Conservation (phyloP, 352 stramenopile genomes). For the Pythium plurisporium region DNA sequence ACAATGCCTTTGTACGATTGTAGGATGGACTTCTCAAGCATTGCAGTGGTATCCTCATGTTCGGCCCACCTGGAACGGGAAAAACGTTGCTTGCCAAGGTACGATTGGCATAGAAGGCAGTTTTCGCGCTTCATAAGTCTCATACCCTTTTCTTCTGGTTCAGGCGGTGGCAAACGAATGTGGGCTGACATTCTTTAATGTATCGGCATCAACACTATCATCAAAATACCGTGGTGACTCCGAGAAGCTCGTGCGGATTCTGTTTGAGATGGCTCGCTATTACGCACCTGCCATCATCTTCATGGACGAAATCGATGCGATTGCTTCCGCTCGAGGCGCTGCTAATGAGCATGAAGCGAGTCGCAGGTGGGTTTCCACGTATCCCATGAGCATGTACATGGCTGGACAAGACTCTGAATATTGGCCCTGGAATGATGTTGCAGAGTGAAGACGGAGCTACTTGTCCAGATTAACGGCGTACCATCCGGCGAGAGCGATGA, state of each 20-base stretch:
- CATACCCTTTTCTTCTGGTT: no score
- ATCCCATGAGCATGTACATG: background rate
- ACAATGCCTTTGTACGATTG: background rate
- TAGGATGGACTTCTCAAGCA: slow-evolving; percentile 78
- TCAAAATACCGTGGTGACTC: slow-evolving; percentile 94
- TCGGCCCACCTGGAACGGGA: slow-evolving; percentile 94
- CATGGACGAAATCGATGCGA: slow-evolving; percentile 98
- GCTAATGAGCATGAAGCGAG: slow-evolving; percentile 82
- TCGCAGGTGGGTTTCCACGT: slow-evolving; percentile 38
- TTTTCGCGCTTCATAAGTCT: no score
- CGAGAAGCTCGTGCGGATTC: slow-evolving; percentile 95
- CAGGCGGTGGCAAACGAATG: slow-evolving; percentile 99
- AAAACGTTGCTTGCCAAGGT: slow-evolving; percentile 99
- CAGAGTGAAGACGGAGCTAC: slow-evolving; percentile 96
- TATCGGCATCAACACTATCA: slow-evolving; percentile 89
- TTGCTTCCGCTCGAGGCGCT: slow-evolving; percentile 71
- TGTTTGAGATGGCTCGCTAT: slow-evolving; percentile 98
- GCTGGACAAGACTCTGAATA: no score
- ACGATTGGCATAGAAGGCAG: slow-evolving; percentile 53
- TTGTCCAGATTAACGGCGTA: slow-evolving; percentile 98
- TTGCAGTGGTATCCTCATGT: slow-evolving; percentile 84
- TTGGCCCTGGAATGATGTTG: background rate
- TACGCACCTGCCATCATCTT: slow-evolving; percentile 98
- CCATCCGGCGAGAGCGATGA: slow-evolving; percentile 27
- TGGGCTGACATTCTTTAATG: slow-evolving; percentile 98